These are phyloP conservation scores for Boletus edulis DNA, from an alignment of 768 basidiomycete species.

Conservation along the genomic window DNA sequence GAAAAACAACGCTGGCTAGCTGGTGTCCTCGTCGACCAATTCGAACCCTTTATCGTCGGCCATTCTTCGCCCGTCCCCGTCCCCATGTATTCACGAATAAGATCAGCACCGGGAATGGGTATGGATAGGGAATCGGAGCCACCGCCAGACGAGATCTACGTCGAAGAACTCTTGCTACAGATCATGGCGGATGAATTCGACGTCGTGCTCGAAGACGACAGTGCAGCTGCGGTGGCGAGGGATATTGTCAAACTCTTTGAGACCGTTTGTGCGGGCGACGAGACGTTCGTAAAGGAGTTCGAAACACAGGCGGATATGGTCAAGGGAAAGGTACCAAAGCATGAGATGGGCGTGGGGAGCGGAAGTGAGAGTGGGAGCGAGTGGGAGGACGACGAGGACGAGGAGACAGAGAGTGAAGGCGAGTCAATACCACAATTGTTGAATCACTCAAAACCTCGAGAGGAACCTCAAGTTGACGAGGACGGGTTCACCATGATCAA, in stretches of 20 bases:
- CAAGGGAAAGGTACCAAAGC: conserved; percentile 53
- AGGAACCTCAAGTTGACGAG: conserved; percentile 79
- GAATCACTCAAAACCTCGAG: conserved; percentile 34
- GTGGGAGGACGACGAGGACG: conserved; percentile 38
- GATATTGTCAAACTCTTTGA: conserved; percentile 74
- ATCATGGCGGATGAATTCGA: conserved; percentile 90
- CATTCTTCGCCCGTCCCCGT: too few species aligned
- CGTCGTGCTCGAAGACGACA: conserved; percentile 79
- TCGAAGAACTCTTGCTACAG: conserved; percentile 81
- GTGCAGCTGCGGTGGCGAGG: conserved; percentile 66
- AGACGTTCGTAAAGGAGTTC: conserved; percentile 52
- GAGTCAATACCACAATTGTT: conserved; percentile 57
- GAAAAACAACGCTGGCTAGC: conserved; percentile 88
- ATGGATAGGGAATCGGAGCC: not conserved
- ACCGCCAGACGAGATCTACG: conserved; percentile 63
- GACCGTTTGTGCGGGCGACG: conserved; percentile 43
- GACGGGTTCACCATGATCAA: conserved; percentile 89
- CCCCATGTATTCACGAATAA: too few species aligned
- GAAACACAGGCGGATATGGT: conserved; percentile 62
- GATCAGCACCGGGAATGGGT: not conserved
- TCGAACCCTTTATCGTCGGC: conserved; percentile 50
- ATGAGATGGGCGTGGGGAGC: conserved; percentile 39
- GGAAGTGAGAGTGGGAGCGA: conserved; percentile 44
- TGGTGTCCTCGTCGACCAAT: conserved; percentile 74
- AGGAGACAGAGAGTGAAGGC: conserved; percentile 37